Evolutionary conservation across 2,329 filamentous ascomycete species (phyloP), one percentile per base, ranked within the genome.

Genomic region (Colletotrichum sp.): DNA sequence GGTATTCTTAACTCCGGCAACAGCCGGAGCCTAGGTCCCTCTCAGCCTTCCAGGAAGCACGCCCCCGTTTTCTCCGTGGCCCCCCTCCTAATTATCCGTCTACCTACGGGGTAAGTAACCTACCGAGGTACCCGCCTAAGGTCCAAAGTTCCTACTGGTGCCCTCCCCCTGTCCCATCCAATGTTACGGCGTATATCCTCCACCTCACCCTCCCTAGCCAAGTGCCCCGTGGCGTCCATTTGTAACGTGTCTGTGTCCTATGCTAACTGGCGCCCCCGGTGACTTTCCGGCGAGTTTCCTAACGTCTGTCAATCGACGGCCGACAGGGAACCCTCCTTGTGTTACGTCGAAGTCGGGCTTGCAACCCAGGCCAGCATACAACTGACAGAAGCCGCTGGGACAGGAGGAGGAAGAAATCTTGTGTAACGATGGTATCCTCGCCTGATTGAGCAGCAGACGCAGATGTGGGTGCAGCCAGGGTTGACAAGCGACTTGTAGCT

Each of bases 221-320:
- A 59, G 55, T 59, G 24, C 26, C 55, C 55, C 55, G n/a, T 52
- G 44, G 44, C 44, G 44, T 52, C 44, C n/a, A 52, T 52, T 52
- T 52, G 44, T 52, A 52, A 52, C n/a, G 44, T 52, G n/a, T 52
- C n/a, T 21, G 44, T 52, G 44, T 21, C n/a, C 44, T 52, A 12
- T 59, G 24, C 26, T 59, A 28, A 59, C 21, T 28, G 16, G 26
- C 71, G 9, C 15, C 66, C 72, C 69, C 68, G 34, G 68, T 30
- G 49, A 71, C 68, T 66, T 75, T 59, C 49, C 72, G 28, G 60
- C n/a, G 72, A 71, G 32, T 71, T 66, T 24, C 30, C 24, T 55
- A 30, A 72, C 24, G 30, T 44, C 59, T 24, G 65, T 28, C 65
- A 55, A 69, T 36, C 21, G 55, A 62, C 71, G 44, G 44, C 59